phyloP scores from a whole-genome alignment of 352 stramenopile genomes.

The Thalassiosira delicatula region DNA sequence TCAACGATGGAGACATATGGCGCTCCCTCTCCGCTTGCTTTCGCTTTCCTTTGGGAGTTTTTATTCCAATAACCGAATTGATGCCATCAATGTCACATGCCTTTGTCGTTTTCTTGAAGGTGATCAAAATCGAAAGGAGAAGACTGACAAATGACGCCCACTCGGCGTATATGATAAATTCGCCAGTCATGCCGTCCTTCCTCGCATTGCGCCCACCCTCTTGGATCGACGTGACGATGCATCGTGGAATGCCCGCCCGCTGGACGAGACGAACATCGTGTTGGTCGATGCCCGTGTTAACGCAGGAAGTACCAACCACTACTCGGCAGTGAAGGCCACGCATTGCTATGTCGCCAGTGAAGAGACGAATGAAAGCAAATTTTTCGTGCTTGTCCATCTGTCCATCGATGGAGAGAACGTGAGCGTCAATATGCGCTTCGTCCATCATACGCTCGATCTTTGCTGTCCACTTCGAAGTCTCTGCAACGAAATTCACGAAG shows the following conservation, averaged over 20 bases:
- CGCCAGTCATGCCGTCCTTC: background rate
- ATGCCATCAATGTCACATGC: no score
- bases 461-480: background rate
- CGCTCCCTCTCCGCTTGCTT: no score
- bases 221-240: background rate
- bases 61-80: no score
- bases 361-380: background rate
- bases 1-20: no score
- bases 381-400: no score
- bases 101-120: no score
- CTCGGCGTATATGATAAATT: background rate
- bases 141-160: no score
- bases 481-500: background rate
- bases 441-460: background rate
- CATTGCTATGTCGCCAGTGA: background rate
- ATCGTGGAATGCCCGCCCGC: no score
- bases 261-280: background rate
- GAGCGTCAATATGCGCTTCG: background rate
- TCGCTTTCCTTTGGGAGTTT: no score
- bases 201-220: background rate
- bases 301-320: background rate
- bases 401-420: background rate
- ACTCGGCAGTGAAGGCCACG: background rate
- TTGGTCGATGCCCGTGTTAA: background rate
- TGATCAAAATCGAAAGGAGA: no score